Conservation (phyloP, 2,329 filamentous ascomycete genomes). For the Xylaria arbuscula region DNA sequence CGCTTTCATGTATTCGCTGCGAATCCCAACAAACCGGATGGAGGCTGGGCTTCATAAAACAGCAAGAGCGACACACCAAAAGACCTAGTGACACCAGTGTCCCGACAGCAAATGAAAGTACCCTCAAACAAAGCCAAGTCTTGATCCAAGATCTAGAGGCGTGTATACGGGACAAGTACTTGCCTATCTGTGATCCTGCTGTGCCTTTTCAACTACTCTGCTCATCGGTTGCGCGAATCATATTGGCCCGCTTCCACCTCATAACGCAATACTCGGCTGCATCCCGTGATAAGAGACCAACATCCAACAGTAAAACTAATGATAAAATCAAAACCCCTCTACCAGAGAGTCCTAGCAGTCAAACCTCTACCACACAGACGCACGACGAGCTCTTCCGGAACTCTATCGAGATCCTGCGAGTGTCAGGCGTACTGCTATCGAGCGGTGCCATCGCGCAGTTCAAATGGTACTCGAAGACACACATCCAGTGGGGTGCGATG, state of each 20-base stretch:
- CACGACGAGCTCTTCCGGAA: constrained; percentile 10
- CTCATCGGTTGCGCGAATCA: constrained; percentile 13
- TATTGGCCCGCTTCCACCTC: constrained; percentile 14
- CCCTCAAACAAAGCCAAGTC: not conserved
- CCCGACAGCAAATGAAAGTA: not conserved
- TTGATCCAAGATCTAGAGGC: constrained; percentile 5
- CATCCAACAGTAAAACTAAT: not conserved
- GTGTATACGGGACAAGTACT: constrained; percentile 10
- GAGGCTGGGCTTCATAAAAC: constrained; percentile 54
- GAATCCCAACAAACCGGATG: constrained; percentile 41
- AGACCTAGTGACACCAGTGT: not conserved
- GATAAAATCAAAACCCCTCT: not conserved
- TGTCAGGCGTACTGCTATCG: constrained; percentile 9
- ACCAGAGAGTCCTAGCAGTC: not conserved
- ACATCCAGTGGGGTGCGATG: constrained; percentile 34
- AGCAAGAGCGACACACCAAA: not conserved
- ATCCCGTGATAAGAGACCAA: constrained; percentile 4
- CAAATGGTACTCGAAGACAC: constrained; percentile 18
- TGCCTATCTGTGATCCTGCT: constrained; percentile 9
- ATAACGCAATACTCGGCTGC: constrained; percentile 12
- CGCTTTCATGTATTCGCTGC: constrained; percentile 41
- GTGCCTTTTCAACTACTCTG: constrained; percentile 20
- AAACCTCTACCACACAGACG: not conserved
- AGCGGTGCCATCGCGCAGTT: not conserved
- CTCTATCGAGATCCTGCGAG: constrained; percentile 13